Evolutionary conservation across 352 stramenopile genomes (phyloP), one percentile per base, ranked within the genome.

Genomic region (Globisporangium solare): DNA sequence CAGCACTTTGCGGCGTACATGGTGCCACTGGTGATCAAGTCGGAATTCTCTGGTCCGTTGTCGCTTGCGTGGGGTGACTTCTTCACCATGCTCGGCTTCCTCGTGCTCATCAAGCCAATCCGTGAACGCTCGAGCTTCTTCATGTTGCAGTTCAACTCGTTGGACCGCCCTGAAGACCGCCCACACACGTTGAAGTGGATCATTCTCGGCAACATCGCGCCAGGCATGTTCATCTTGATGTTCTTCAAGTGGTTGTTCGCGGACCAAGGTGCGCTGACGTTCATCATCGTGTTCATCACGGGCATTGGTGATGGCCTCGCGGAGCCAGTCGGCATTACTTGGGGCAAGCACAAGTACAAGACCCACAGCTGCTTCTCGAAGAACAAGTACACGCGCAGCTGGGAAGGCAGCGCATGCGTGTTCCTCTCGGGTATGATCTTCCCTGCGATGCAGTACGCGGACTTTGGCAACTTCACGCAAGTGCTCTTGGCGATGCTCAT

Each of bases 101-200:
- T 94, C 39, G 76, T 86, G 58, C 71, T 94, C 39, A 94, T 94
- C 71, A 92, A 92, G 66, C 84, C 84, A 8, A 70, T 94, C 17
- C 81, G 84, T 17, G 84, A 94, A 51, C 69, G 78, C 54, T 87
- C 74, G 40, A 82, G 68, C 60, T 89, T 94, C 61, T 92, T 94
- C 55, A 94, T 94, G 84, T 73, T 94, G 51, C 84, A 94, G 70
- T 94, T 94, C 68, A 94, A 94, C 70, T 91, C 84, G 51, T 71
- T 94, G 20, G 84, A 92, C 58, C 84, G 84, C 17, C 84, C 84
- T 0, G 84, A 94, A 52, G 84, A 94, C 58, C 78, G 84, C 12
- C 84, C 84, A 27, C 71, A 94, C 71, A 94, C 83, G 65, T 73
- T 94, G 54, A 92, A 88, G 67, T 94, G 83, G 83, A 83, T 94